Percentiles rank a stretch among this genome's conserved stretches.
phyloP scores from a whole-genome alignment of 1,284 basidiomycete species.

The Takashimella koratensis region DNA sequence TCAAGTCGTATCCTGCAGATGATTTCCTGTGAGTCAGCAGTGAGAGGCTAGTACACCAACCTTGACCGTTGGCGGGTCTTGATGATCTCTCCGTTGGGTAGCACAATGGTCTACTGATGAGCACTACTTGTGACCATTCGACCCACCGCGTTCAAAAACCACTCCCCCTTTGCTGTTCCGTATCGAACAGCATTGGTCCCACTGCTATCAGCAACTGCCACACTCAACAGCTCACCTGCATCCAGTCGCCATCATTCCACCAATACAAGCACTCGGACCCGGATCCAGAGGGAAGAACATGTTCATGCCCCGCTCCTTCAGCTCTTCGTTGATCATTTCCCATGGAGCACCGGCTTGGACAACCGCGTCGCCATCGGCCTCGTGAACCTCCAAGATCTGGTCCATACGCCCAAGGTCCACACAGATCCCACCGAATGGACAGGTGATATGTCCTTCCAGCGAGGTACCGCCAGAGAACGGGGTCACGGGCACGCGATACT shows the following conservation, averaged over 20 bases:
- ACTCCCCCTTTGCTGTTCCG: conserved; percentile 74
- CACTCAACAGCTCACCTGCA: conserved; percentile 32
- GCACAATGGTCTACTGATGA: conserved; percentile 81
- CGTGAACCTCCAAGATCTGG: conserved; percentile 60
- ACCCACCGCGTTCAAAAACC: too few species aligned
- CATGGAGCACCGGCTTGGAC: conserved; percentile 76
- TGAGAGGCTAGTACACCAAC: too few species aligned
- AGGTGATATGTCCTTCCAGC: too few species aligned
- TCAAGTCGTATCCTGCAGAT: conserved; percentile 82
- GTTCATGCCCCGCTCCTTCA: conserved; percentile 65
- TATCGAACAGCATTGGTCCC: conserved; percentile 79
- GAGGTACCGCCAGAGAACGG: conserved; percentile 40
- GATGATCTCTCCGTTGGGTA: conserved; percentile 84
- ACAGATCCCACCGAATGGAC: conserved; percentile 66
- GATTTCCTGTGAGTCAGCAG: conserved; percentile 62
- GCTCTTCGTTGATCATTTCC: conserved; percentile 73
- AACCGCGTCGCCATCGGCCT: conserved; percentile 71
- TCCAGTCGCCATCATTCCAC: conserved; percentile 86
- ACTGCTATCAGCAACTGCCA: conserved; percentile 8
- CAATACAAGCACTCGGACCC: conserved; percentile 64
- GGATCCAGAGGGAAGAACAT: conserved; percentile 81
- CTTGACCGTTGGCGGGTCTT: conserved; percentile 83
- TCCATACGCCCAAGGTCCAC: conserved; percentile 78
- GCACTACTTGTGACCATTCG: too few species aligned
- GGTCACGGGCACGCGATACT: conserved; percentile 34